These are phyloP conservation scores for Penicillium sp. DNA, from an alignment of 2,329 filamentous ascomycete species.

Conservation along the genomic window DNA sequence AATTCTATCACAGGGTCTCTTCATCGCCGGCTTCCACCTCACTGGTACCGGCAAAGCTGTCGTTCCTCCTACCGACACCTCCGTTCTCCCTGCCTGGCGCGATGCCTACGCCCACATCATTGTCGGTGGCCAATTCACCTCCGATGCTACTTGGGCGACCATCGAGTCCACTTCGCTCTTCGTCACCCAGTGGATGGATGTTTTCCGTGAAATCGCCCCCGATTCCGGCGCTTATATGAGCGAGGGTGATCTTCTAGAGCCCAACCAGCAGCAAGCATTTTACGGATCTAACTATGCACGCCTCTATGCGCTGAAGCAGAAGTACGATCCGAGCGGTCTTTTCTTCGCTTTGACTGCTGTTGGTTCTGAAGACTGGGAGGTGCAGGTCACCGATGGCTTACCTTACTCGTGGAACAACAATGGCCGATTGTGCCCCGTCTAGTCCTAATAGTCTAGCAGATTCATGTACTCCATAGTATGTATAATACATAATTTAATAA, in stretches of 20 bases:
- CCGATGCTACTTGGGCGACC: slow-evolving; percentile 21
- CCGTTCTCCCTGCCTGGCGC: slow-evolving; percentile 45
- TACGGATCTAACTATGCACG: slow-evolving; percentile 41
- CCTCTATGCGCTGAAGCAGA: slow-evolving; percentile 35
- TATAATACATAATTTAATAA: not conserved
- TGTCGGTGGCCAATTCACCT: slow-evolving; percentile 33
- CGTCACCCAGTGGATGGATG: slow-evolving; percentile 29
- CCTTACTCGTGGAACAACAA: slow-evolving; percentile 30
- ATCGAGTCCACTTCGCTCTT: slow-evolving; percentile 19
- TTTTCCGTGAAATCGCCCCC: slow-evolving; percentile 24
- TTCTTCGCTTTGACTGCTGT: slow-evolving; percentile 33
- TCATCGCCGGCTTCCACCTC: slow-evolving; percentile 30
- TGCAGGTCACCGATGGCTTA: slow-evolving; percentile 23
- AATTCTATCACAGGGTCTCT: slow-evolving; percentile 21
- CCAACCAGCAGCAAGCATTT: slow-evolving; percentile 46
- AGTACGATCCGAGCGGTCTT: slow-evolving; percentile 37
- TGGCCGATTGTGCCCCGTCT: slow-evolving; percentile 23
- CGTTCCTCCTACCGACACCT: slow-evolving; percentile 21
- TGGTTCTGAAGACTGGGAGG: slow-evolving; percentile 30
- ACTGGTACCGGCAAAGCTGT: slow-evolving; percentile 27
- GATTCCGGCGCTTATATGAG: slow-evolving; percentile 42
- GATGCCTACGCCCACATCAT: slow-evolving; percentile 49
- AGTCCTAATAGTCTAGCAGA: not conserved
- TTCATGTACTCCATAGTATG: not conserved
- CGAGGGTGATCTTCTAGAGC: slow-evolving; percentile 46